Evolutionary conservation across 148 eudicot species (phyloP).

Genomic region (Mesembryanthemum crystallinum): DNA sequence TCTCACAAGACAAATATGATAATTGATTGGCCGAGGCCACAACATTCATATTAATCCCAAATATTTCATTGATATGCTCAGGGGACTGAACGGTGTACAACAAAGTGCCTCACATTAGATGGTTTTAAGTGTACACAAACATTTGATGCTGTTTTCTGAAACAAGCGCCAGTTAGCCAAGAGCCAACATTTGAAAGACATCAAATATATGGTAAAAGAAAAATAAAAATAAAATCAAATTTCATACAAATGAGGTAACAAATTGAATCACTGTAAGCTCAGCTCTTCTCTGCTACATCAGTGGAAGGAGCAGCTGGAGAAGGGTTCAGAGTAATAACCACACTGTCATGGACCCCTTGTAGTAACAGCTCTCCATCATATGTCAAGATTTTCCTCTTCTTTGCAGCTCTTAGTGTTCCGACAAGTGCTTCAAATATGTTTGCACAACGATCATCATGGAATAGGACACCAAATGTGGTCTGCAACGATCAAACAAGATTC

Average conservation of each 20-base stretch:
- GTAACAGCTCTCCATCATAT: slow-evolving; percentile 83
- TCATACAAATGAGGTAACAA: neutral
- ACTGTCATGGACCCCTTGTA: slow-evolving; percentile 96
- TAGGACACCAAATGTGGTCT: slow-evolving; percentile 94
- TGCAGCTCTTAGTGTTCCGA: slow-evolving; percentile 94
- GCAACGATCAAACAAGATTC: slow-evolving; percentile 13
- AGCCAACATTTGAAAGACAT: too few species aligned
- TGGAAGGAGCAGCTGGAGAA: slow-evolving; percentile 38
- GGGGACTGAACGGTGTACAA: neutral
- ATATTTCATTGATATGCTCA: neutral
- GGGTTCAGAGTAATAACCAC: slow-evolving; percentile 72
- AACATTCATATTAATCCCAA: neutral
- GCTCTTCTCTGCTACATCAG: slow-evolving; percentile 26
- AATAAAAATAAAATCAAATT: neutral
- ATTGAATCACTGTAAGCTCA: neutral
- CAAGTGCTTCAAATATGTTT: slow-evolving; percentile 95
- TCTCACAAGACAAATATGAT: too few species aligned
- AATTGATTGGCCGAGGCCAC: too few species aligned
- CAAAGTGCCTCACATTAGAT: neutral
- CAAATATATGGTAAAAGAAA: neutral
- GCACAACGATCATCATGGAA: slow-evolving; percentile 92
- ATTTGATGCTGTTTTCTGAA: neutral
- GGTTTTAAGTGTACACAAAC: neutral
- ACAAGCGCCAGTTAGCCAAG: neutral
- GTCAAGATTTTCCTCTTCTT: slow-evolving; percentile 77